Evolutionary conservation across 345 rosid genomes (phyloP), one percentile per base, ranked within the genome.

Genomic region (Citrus cavaleriei): DNA sequence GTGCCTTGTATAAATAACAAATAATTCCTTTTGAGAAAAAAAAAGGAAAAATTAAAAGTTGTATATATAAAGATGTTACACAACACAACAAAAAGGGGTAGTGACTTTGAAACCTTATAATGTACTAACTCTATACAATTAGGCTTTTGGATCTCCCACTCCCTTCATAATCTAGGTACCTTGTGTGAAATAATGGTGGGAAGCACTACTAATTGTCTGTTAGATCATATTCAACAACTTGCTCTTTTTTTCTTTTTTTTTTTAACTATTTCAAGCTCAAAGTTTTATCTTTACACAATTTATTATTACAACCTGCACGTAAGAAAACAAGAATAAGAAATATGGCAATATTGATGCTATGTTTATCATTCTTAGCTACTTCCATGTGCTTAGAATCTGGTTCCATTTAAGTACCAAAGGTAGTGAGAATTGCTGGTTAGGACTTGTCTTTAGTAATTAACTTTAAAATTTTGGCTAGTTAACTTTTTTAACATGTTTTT

Each of bases 131-230:
- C 57, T 49, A 46, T 46, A 72, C 28, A 19, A 58, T 49, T 68
- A 67, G 74, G 42, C 22, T 49, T 49, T 68, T 51, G 68, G 76
- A 78, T 73, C 70, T 60, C 82, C 81, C 80, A 64, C 75, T 63
- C 57, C 67, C 65, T 66, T 77, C 71, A 27, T 72, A 64, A 68
- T 72, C 67, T 13, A 58, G 49, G 74, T 40, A 60, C 69, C 78
- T 67, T 71, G 54, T 49, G 42, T 77, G 63, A 40, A 37, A 70
- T 58, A 61, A 28, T 71, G 37, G 81, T 80, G 70, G 87, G 76
- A 77, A 78, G 84, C 83, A 84, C 80, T 75, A 84, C 1, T 55
- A 69, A 6, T 78, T 72, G 74, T 79, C 77, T 30, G 60, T 34
- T 24, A 42, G 79, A 75, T 46, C 66, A 62, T 70, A 62, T 77